Percentiles rank a stretch among this genome's conserved stretches.
These are phyloP conservation scores for Tillandsia fasciculata DNA, from an alignment of 176 grass and related monocot genomes.

Conservation along the genomic window DNA sequence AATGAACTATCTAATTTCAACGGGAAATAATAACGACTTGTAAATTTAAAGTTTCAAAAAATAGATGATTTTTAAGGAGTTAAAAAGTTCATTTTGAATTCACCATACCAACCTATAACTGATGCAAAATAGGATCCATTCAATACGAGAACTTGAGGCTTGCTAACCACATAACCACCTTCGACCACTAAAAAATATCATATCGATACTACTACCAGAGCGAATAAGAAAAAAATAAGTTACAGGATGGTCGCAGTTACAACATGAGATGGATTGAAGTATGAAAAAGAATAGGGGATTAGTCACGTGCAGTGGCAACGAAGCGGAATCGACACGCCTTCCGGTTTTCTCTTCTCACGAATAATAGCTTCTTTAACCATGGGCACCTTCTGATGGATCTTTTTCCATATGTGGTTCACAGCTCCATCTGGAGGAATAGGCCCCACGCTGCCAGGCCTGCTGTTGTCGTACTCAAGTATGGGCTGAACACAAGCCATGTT, in stretches of 20 bases:
- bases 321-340: constrained; percentile 36
- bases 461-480: constrained; percentile 55
- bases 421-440: constrained; percentile 28
- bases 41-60: too few relatives aligned
- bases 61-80: too few relatives aligned
- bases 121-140: too few relatives aligned
- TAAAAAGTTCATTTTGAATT: too few relatives aligned
- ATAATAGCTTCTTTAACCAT: constrained; percentile 42
- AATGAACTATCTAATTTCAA: too few relatives aligned
- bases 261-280: not conserved
- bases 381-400: constrained; percentile 56
- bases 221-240: too few relatives aligned
- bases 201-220: too few relatives aligned
- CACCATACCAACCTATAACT: too few relatives aligned
- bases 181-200: too few relatives aligned
- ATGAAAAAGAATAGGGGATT: not conserved
- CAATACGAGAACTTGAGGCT: too few relatives aligned
- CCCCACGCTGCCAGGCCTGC: constrained; percentile 19
- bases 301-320: constrained; percentile 82
- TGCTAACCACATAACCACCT: too few relatives aligned
- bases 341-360: constrained; percentile 52
- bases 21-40: too few relatives aligned
- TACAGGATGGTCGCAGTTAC: not conserved
- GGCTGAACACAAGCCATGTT: constrained; percentile 50
- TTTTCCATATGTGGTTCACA: constrained; percentile 76